Conservation (phyloP, 106 monocot species). For the Acorus gramineus region DNA sequence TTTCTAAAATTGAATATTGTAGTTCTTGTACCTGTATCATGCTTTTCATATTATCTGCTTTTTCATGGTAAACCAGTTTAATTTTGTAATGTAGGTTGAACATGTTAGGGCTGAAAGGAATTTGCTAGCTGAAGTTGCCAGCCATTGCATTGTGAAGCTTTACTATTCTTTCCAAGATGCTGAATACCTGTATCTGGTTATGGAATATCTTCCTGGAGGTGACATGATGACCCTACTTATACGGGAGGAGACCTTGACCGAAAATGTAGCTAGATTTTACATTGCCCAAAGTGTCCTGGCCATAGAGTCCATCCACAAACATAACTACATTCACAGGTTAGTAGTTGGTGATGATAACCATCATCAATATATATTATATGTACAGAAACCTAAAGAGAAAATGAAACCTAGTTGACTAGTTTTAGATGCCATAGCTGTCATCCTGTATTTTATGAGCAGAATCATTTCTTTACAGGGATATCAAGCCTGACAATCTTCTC, state of each 20-base stretch:
- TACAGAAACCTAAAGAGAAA: background rate
- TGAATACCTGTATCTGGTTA: slow-evolving; percentile 83
- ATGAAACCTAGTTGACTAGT: background rate
- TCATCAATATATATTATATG: background rate
- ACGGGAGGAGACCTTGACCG: slow-evolving; percentile 94
- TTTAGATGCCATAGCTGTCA: background rate
- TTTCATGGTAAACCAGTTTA: no score
- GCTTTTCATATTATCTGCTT: no score
- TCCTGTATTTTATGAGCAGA: background rate
- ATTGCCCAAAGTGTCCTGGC: slow-evolving; percentile 91
- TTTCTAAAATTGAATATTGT: no score
- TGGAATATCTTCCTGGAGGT: slow-evolving; percentile 98
- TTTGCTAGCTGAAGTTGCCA: slow-evolving; percentile 95
- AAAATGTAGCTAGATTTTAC: slow-evolving; percentile 89
- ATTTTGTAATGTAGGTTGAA: slow-evolving; percentile 44
- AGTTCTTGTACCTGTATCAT: no score
- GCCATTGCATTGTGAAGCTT: slow-evolving; percentile 95
- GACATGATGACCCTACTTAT: slow-evolving; percentile 99
- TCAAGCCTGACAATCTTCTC: slow-evolving; percentile 96
- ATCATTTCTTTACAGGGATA: slow-evolving; percentile 60
- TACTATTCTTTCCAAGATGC: slow-evolving; percentile 99
- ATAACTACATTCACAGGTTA: slow-evolving; percentile 96
- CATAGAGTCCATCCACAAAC: slow-evolving; percentile 96
- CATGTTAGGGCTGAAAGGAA: slow-evolving; percentile 98
- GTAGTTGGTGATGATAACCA: background rate